A percentile compares a stretch with the other conserved stretches of the same genome.
Evolutionary conservation across 257 asterid genomes (phyloP).

Genomic region (Leptodermis oblonga): DNA sequence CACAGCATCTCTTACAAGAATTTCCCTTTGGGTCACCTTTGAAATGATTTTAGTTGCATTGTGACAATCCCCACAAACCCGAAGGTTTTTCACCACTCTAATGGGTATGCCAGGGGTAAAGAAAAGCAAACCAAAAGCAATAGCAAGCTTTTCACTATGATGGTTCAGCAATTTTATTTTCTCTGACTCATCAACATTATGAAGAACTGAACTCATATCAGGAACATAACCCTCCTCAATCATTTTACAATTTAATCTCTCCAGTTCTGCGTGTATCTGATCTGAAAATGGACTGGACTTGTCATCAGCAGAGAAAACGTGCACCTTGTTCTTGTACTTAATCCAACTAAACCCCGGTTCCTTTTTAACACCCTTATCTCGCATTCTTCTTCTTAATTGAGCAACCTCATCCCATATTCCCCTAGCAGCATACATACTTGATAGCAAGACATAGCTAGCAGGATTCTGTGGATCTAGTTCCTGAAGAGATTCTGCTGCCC

Average conservation of each 20-base stretch:
- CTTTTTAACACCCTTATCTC: slow-evolving; percentile 37
- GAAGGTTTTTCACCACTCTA: slow-evolving; percentile 44
- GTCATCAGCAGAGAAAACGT: slow-evolving; percentile 44
- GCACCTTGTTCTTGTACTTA: slow-evolving; percentile 41
- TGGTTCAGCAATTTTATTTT: slow-evolving; percentile 37
- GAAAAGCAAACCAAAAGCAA: slow-evolving; percentile 45
- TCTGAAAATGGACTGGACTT: slow-evolving; percentile 40
- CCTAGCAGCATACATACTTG: slow-evolving; percentile 36
- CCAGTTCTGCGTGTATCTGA: slow-evolving; percentile 44
- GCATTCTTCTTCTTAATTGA: slow-evolving; percentile 41
- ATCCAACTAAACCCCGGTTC: slow-evolving; percentile 52
- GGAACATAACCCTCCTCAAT: slow-evolving; percentile 47
- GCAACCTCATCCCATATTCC: slow-evolving; percentile 47
- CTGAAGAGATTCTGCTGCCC: slow-evolving; percentile 45
- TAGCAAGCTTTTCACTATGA: slow-evolving; percentile 49
- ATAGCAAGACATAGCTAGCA: slow-evolving; percentile 39
- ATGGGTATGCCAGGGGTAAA: slow-evolving; percentile 29
- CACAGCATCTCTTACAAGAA: slow-evolving; percentile 42
- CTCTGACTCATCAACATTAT: slow-evolving; percentile 33
- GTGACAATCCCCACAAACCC: slow-evolving; percentile 42
- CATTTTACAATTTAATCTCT: slow-evolving; percentile 36
- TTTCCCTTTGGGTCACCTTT: slow-evolving; percentile 42
- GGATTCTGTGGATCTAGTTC: slow-evolving; percentile 39
- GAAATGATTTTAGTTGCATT: slow-evolving; percentile 45
- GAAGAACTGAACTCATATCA: slow-evolving; percentile 36